Conservation (phyloP, 140 eudicot species). For the Ambrosia hybrid region DNA sequence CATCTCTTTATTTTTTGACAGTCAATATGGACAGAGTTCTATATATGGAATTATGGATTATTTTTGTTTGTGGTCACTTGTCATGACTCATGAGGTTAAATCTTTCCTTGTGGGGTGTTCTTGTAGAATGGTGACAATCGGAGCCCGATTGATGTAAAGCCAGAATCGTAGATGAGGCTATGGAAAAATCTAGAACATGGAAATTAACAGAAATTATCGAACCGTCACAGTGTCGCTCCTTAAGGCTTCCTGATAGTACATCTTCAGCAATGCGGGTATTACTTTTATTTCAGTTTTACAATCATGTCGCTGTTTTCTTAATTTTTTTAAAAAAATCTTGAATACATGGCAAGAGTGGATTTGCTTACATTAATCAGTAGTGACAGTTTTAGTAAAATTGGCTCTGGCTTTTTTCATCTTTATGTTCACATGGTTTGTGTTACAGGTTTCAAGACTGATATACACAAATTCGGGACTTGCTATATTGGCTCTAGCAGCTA, state of each 20-base stretch:
- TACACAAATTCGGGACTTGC: constrained; percentile 82
- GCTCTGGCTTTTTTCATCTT: neutral
- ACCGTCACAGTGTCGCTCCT: constrained; percentile 72
- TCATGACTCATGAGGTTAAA: no score
- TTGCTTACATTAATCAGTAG: neutral
- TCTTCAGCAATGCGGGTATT: constrained; percentile 69
- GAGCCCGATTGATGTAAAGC: constrained; percentile 59
- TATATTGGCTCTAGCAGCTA: constrained; percentile 70
- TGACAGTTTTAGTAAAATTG: neutral
- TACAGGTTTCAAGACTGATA: constrained; percentile 69
- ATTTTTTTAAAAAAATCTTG: no score
- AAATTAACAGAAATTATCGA: constrained; percentile 71
- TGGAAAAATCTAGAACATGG: constrained; percentile 72
- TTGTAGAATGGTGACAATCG: constrained; percentile 73
- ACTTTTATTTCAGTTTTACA: neutral
- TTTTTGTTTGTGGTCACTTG: neutral
- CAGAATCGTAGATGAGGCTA: constrained; percentile 57
- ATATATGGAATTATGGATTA: no score
- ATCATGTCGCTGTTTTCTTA: no score
- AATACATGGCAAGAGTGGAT: no score
- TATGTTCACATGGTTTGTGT: constrained; percentile 4
- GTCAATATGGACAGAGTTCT: neutral
- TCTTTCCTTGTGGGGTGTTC: neutral
- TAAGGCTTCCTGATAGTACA: constrained; percentile 71
- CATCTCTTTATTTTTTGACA: neutral